These are phyloP conservation scores for Fraxinus angustifolia DNA, from an alignment of 305 asterid species.

Conservation along the genomic window DNA sequence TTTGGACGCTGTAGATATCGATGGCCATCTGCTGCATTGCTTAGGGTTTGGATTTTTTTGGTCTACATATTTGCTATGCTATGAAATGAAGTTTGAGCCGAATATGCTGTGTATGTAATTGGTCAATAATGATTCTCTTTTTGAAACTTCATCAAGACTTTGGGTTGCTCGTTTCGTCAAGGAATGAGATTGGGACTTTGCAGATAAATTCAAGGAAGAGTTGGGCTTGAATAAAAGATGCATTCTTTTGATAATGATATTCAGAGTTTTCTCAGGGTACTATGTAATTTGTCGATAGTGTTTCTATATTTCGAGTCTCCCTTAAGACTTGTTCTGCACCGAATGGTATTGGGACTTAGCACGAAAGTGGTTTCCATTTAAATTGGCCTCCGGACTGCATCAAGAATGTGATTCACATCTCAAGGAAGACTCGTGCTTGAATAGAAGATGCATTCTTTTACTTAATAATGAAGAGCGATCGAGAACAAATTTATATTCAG, in stretches of 20 bases:
- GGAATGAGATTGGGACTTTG: slow-evolving; percentile 13
- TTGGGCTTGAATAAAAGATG: not conserved
- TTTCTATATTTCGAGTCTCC: not conserved
- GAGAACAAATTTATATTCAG: not conserved
- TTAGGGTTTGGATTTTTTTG: slow-evolving; percentile 16
- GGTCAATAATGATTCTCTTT: slow-evolving; percentile 12
- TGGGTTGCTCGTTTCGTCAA: slow-evolving; percentile 22
- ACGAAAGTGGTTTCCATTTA: not conserved
- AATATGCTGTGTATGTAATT: slow-evolving; percentile 19
- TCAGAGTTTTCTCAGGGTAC: not conserved
- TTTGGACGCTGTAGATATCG: slow-evolving; percentile 18
- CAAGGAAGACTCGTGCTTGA: not conserved
- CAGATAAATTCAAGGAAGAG: not conserved
- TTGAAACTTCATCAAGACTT: slow-evolving; percentile 15
- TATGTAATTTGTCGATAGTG: not conserved
- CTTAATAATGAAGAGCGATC: not conserved
- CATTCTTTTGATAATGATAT: not conserved
- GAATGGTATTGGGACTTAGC: not conserved
- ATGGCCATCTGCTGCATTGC: slow-evolving; percentile 29
- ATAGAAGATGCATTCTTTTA: not conserved
- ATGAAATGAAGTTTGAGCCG: slow-evolving; percentile 13
- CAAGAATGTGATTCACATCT: not conserved
- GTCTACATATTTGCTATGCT: not conserved
- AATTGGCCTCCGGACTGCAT: not conserved
- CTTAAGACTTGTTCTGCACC: not conserved